Evolutionary conservation across 352 stramenopile genomes (phyloP).

Genomic region (Phytophthora pluvialis): DNA sequence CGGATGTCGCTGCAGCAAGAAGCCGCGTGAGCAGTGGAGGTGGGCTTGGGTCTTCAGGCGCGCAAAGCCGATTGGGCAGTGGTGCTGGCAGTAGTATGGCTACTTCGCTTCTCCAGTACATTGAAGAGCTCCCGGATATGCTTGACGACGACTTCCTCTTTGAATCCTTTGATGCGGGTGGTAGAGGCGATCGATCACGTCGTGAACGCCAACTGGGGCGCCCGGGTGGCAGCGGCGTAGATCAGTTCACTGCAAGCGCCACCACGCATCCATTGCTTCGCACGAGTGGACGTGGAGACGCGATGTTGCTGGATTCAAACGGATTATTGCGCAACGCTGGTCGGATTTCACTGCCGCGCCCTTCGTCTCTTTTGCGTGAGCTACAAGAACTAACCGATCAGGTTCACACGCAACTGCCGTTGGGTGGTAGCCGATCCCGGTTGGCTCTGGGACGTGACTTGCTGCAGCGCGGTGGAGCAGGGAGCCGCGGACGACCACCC

Average conservation of each 20-base stretch:
- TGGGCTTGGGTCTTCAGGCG: conserved; percentile 4
- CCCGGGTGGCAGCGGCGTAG: conserved; percentile 7
- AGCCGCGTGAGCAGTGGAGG: conserved; percentile 16
- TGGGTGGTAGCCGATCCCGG: conserved; percentile 37
- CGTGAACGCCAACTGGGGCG: conserved; percentile 43
- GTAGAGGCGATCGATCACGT: conserved; percentile 40
- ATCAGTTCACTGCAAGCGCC: conserved; percentile 17
- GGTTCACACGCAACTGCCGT: conserved; percentile 70
- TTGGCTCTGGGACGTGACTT: conserved; percentile 50
- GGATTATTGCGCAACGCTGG: conserved; percentile 33
- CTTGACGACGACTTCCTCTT: conserved; percentile 65
- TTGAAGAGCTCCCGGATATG: conserved; percentile 63
- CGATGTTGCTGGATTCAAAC: conserved; percentile 36
- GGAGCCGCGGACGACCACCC: conserved; percentile 56
- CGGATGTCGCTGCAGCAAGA: conserved; percentile 2
- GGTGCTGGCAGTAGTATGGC: conserved; percentile 26
- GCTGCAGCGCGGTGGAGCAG: conserved; percentile 41
- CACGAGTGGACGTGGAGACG: conserved; percentile 44
- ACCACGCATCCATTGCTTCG: conserved; percentile 54
- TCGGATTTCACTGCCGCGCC: conserved; percentile 59
- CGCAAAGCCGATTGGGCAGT: conserved; percentile 20
- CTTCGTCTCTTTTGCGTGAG: conserved; percentile 77
- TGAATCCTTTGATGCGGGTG: conserved; percentile 56
- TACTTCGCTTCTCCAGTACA: conserved; percentile 58
- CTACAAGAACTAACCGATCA: conserved; percentile 80